These are phyloP conservation scores for Trichoderma sp. DNA, from an alignment of 2,329 filamentous ascomycete species.

Conservation along the genomic window DNA sequence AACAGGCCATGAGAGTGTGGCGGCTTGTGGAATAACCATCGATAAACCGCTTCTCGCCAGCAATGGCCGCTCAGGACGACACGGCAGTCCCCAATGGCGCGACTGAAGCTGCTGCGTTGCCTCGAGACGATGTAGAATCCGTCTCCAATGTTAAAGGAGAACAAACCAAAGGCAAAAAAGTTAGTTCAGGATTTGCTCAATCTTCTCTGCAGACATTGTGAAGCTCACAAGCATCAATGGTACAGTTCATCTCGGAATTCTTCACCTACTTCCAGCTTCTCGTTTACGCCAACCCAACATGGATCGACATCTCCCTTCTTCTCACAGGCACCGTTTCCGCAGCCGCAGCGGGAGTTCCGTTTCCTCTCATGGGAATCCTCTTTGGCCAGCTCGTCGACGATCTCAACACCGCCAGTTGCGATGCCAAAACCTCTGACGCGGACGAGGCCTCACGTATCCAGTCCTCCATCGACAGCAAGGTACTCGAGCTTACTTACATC, in stretches of 20 bases:
- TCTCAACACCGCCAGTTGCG: conserved; percentile 56
- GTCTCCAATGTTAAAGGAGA: not conserved
- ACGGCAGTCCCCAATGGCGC: not conserved
- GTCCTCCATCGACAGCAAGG: conserved; percentile 50
- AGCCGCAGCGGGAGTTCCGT: conserved; percentile 58
- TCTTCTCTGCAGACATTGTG: not conserved
- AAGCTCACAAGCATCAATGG: not conserved
- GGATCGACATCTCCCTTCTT: conserved; percentile 43
- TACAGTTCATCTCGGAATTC: conserved; percentile 3
- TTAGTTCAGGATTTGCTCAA: not conserved
- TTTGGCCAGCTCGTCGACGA: conserved; percentile 62
- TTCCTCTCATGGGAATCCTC: conserved; percentile 61
- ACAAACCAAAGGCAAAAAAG: not conserved
- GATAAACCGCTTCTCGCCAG: not conserved
- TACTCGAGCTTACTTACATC: conserved; percentile 61
- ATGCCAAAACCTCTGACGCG: conserved; percentile 26
- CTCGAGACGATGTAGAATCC: not conserved
- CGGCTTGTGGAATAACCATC: conserved; percentile 1
- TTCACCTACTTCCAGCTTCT: conserved; percentile 43
- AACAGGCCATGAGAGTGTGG: not conserved
- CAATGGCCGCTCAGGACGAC: conserved; percentile 9
- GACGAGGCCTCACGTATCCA: conserved; percentile 35
- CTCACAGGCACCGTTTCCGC: conserved; percentile 43
- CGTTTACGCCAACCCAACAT: conserved; percentile 43
- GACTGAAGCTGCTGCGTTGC: not conserved